These are phyloP conservation scores for Phaseolus coccineus DNA, from an alignment of 331 rosid genomes.

Conservation along the genomic window DNA sequence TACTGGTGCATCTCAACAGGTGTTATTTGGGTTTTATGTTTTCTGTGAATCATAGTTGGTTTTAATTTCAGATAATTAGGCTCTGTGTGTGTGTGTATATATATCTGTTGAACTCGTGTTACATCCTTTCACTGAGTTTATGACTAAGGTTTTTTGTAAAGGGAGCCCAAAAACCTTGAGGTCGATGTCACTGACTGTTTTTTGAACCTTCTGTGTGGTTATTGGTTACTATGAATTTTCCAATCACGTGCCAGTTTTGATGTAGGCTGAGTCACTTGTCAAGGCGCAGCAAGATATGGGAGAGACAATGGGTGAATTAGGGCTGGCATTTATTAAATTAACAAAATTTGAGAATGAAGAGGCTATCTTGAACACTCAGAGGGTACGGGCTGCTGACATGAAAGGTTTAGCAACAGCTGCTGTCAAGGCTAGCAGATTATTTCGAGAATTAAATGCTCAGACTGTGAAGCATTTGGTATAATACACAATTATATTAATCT, in stretches of 20 bases:
- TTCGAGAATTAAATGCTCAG: conserved; percentile 77
- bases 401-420: conserved; percentile 82
- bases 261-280: conserved; percentile 79
- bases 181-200: not conserved
- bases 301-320: conserved; percentile 84
- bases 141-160: not conserved
- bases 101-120: not conserved
- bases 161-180: not conserved
- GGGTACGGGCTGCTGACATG: conserved; percentile 72
- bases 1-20: conserved; percentile 76
- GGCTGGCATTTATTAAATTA: conserved; percentile 76
- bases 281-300: conserved; percentile 91
- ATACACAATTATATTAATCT: conserved; percentile 26
- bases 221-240: conserved; percentile 24
- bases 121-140: not conserved
- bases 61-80: conserved; percentile 21
- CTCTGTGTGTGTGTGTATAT: conserved; percentile 9
- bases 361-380: conserved; percentile 65
- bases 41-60: not conserved
- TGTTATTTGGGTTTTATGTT: conserved; percentile 39
- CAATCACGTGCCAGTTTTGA: conserved; percentile 1
- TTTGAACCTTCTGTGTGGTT: conserved; percentile 8
- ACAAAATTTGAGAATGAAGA: conserved; percentile 84
- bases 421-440: conserved; percentile 86
- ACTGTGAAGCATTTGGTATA: conserved; percentile 84